These are phyloP conservation scores for Maudiozyma turicensis DNA, from an alignment of 805 yeast species.

Conservation along the genomic window DNA sequence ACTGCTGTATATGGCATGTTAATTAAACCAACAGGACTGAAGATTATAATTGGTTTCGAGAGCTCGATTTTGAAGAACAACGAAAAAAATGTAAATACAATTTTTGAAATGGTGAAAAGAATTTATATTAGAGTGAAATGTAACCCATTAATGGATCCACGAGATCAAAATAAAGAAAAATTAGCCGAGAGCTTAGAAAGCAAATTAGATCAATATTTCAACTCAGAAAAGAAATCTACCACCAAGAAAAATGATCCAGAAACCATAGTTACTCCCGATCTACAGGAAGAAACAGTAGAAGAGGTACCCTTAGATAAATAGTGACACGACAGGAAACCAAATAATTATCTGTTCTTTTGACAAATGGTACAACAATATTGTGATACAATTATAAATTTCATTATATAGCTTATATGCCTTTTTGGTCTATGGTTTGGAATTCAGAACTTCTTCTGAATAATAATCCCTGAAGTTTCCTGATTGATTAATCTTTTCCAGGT, in stretches of 20 bases:
- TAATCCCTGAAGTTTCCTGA: conserved; percentile 28
- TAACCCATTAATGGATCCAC: conserved; percentile 19
- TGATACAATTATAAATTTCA: no score
- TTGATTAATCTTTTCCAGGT: conserved; percentile 52
- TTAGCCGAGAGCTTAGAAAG: conserved; percentile 10
- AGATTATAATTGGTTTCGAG: conserved; percentile 23
- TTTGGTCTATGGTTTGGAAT: not conserved
- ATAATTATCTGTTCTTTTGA: no score
- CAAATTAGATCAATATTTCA: conserved; percentile 8
- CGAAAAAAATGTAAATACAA: conserved; percentile 9
- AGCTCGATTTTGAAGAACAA: conserved; percentile 2
- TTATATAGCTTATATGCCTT: no score
- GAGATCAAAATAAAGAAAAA: conserved; percentile 6
- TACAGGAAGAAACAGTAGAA: not conserved
- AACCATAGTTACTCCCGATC: not conserved
- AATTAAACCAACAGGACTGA: conserved; percentile 23
- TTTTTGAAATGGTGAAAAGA: conserved; percentile 17
- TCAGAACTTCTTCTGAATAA: conserved; percentile 7
- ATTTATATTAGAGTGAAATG: conserved; percentile 18
- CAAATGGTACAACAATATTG: no score
- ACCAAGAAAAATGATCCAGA: not conserved
- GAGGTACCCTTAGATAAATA: not conserved
- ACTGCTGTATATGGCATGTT: conserved; percentile 23
- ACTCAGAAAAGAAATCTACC: not conserved
- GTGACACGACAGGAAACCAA: no score